Percentiles rank a stretch among this genome's conserved stretches.
Conservation (phyloP, 176 grass and related monocot species). For the Thalia dealbata region DNA sequence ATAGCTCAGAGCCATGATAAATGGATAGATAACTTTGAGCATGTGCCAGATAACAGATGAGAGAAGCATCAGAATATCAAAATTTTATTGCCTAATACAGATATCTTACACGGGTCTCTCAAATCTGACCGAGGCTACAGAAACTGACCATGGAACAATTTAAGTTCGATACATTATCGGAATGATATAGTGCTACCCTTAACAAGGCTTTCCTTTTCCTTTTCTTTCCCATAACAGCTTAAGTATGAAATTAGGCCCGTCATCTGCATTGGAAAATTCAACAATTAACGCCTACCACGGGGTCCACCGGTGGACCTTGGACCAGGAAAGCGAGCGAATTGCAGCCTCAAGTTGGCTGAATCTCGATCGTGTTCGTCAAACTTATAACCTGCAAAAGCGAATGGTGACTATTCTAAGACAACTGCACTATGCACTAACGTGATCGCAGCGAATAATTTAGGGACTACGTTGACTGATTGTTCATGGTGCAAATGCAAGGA, state of each 20-base stretch:
- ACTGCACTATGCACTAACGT: background rate
- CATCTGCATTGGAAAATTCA: constrained; percentile 25
- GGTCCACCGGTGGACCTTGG: constrained; percentile 67
- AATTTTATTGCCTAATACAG: too few species aligned
- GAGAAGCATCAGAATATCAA: too few species aligned
- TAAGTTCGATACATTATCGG: too few species aligned
- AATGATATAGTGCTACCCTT: too few species aligned
- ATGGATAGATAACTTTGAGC: background rate
- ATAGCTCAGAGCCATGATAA: background rate
- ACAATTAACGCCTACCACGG: constrained; percentile 78
- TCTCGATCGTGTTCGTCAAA: constrained; percentile 93
- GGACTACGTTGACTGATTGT: background rate
- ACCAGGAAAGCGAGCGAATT: constrained; percentile 96
- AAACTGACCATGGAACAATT: too few species aligned
- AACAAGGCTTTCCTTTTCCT: too few species aligned
- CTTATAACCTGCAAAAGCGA: constrained; percentile 99
- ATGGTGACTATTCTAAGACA: constrained; percentile 33
- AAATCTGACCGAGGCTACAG: too few species aligned
- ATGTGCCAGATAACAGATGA: background rate
- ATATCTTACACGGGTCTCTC: too few species aligned
- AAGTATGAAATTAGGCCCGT: background rate
- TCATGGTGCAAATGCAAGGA: background rate
- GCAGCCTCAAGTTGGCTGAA: constrained; percentile 93
- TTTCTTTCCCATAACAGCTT: too few species aligned
- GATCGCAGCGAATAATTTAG: background rate